Percentiles rank a stretch among this genome's conserved stretches.
Evolutionary conservation across 2,329 filamentous ascomycete species (phyloP).

Genomic region (Arthroderma uncinatum): DNA sequence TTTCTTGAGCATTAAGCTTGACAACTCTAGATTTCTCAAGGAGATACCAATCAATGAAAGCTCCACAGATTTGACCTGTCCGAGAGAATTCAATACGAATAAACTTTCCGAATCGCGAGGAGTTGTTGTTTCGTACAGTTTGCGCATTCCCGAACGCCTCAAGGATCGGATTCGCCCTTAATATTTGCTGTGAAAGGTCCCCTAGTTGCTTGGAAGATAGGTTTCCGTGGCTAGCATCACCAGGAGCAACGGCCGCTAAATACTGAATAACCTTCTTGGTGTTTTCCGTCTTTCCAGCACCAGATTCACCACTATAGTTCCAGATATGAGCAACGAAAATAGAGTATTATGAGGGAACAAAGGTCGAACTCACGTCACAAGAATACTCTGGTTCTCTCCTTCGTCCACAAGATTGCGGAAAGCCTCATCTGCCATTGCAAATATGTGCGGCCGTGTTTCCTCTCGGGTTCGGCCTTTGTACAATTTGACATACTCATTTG

Average conservation of each 20-base stretch:
- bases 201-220: constrained; percentile 58
- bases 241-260: constrained; percentile 80
- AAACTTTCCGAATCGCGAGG: constrained; percentile 95
- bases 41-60: constrained; percentile 97
- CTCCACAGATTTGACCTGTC: constrained; percentile 80
- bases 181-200: constrained; percentile 88
- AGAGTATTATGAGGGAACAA: background rate
- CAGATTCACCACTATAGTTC: constrained; percentile 63
- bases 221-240: constrained; percentile 55
- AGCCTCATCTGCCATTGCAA: constrained; percentile 91
- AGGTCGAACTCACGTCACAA: constrained; percentile 58
- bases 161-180: constrained; percentile 90
- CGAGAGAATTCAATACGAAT: constrained; percentile 92
- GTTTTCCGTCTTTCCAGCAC: constrained; percentile 96
- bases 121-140: constrained; percentile 96
- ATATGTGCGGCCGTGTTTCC: constrained; percentile 94
- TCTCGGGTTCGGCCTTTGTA: constrained; percentile 86
- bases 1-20: constrained; percentile 71
- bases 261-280: constrained; percentile 99
- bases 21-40: constrained; percentile 97
- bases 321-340: constrained; percentile 11
- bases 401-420: constrained; percentile 94
- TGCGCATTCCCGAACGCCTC: constrained; percentile 98
- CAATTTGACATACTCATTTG: constrained; percentile 94
- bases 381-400: constrained; percentile 89